Evolutionary conservation across 225 moss, liverwort and hornwort genomes (phyloP), one percentile per base, ranked within the genome.

Genomic region (Pleurozium schreberi): DNA sequence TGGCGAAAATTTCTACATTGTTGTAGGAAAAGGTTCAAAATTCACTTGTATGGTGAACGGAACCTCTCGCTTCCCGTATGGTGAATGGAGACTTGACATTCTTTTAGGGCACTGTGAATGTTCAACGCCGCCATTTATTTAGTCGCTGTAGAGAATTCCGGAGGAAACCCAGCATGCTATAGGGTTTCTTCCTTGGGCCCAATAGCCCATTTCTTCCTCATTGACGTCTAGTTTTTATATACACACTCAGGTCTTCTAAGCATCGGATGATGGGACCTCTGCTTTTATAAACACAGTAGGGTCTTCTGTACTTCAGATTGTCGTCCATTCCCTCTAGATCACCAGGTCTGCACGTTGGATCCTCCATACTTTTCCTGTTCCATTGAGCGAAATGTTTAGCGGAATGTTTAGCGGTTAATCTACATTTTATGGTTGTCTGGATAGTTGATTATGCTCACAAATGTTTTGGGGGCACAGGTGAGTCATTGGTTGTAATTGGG

Each of bases 401-500:
- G n/a, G n/a, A 27, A 34, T 36, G 65, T 55, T 67, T 36, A 81
- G 34, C 49, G 14, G 34, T 34, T 66, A 30, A 8, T 55, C 77
- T 92, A 30, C 81, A 30, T 40, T 85, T 17, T 22, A 45, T 43
- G 74, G 22, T 33, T 40, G 25, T 84, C 82, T 65, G 26, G 12
- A 53, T 14, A 38, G 43, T 84, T n/a, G 80, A 71, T 66, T 67
- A 49, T 85, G 63, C 82, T 88, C 9, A 86, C 22, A 17, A 82
- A 88, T 59, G 11, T 5, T 69, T 79, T 79, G 14, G 18, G 61
- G 80, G 38, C 43, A 36, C 90, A 96, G 96, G 91, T 88, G 92
- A 92, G 66, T 89, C 89, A 10, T 90, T 96, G 84, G 91, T 96
- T 90, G 92, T 98, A 84, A 92, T 98, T 89, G 98, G 96, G 64